Base-by-base conservation (phyloP, 129 eudicot genomes). In the Logfia minima region DNA sequence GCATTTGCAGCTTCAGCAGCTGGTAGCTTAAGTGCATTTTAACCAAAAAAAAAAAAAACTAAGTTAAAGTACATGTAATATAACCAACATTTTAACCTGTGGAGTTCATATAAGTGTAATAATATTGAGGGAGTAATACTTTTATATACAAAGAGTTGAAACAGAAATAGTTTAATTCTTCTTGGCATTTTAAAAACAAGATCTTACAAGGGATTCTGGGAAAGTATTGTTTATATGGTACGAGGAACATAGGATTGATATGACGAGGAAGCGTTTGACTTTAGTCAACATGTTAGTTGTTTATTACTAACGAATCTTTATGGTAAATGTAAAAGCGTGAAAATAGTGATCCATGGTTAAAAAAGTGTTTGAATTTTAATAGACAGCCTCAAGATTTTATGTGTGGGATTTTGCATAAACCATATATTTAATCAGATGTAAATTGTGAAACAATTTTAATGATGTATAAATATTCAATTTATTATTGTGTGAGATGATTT, bases 1-100 rank as follows among this genome's bases (percentile, higher is more conserved):
- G 89, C 87, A 56, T 87, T 88, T 18, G 98, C 97, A 61, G 96
- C 97, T 76, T 85, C 91, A 26, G 84, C 83, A 79, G 97, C 96
- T 13, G 93, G 83, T 52, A 87, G 79, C 84, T 81, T 94, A 68
- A 91, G 85, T 61, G 98, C 98, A 94, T 94, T 70, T 60, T 43
- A 2, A 11, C 17, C 4, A n/a, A n/a, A n/a, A 10, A 13, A 13
- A 13, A 14, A 45, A 3, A 43, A 43, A 43, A 10, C 52, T 43
- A 10, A 45, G 53, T 45, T 45, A 45, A 11, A 39, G 17, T 45
- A 45, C 53, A 45, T 45, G 53, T 11, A 45, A 45, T 45, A 18
- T 45, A 11, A 13, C 17, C 11, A 45, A 45, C 53, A 10, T 13
- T 45, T 45, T 11, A 13, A 0, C 2, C 11, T 39, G 48, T 39